Base-by-base conservation (phyloP, 441 rosid genomes). In the Manihot esculenta region DNA sequence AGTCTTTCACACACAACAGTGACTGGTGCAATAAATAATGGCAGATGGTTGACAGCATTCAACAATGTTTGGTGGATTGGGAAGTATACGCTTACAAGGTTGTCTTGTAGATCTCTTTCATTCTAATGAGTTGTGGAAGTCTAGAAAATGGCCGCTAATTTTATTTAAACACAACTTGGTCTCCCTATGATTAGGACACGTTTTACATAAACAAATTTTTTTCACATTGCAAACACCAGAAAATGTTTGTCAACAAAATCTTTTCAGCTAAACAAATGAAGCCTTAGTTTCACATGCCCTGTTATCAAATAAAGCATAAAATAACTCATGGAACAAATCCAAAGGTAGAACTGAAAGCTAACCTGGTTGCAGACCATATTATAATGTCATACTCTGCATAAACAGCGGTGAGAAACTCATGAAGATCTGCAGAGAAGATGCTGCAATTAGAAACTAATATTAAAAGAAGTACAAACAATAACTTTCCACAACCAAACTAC, bases 301-400 rank as follows among this genome's bases (percentile, higher is more conserved):
- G 27, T 20, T 49, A 61, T 61, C 24, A 61, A 38, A 61, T 2
- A 9, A 21, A 23, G 14, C 11, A 62, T 15, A 62, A 12, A 44
- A 35, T 3, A 35, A 35, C 7, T 35, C 4, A 9, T 20, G n/a
- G 26, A 20, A 53, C 27, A 18, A 74, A 63, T 62, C 27, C 27
- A 10, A 35, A 54, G 26, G 60, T 70, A 18, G 1, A n/a, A n/a
- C 18, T 27, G 72, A 44, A 67, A 64, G 45, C 72, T 73, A 50
- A 94, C 99, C 96, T 85, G 71, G 98, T 95, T 69, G 98, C 97
- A 64, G 99, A 92, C 98, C 99, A 95, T 74, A 92, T 95, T 81
- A 92, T 92, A 71, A 95, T 91, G 82, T 92, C 99, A 63, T 92
- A 92, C 73, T 88, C 96, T 10, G 92, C 87, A 79, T 95, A 91